Evolutionary conservation across 495 filamentous ascomycete genomes (phyloP), one percentile per base, ranked within the genome.

Genomic region (Lentithecium fluviatile): DNA sequence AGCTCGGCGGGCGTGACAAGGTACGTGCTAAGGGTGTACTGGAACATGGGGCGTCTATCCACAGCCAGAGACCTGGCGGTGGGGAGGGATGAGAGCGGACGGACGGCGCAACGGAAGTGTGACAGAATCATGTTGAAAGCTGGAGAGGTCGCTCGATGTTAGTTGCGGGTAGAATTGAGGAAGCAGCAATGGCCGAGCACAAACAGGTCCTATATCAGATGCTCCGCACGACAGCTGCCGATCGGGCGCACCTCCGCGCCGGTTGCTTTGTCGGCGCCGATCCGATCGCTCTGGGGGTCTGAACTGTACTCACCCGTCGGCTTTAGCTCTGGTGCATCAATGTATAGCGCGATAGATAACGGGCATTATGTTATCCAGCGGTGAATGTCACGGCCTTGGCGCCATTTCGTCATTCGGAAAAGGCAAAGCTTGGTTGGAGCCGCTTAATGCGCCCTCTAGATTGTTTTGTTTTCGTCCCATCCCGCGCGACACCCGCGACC

Each of bases 1-100:
- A 97, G 88, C 74, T 97, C 85, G 47, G 83, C 79, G 0, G 94
- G 93, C 2, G 90, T 88, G 66, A 97, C 85, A 49, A 96, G 79
- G 77, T 93, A 96, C 48, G 84, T 87, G 38, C 85, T 85, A 70
- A 96, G 82, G 26, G 64, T 65, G 58, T 65, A 66, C 2, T 36
- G 78, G 80, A 63, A 77, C 70, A 64, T 79, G 70, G 59, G 76
- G 73, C 52, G 51, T 47, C 56, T 17, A 19, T 29, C 29, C 7
- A 29, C 24, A 34, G 20, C 29, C 7, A 60, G 32, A 19, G 48
- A 24, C 2, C 34, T 26, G 37, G 36, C 26, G 32, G 45, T 45
- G 17, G 32, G 34, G 57, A 36, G 29, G 56, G 25, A 23, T 46
- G 58, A 52, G 26, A 67, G 42, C 17, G 60, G 57, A 10, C 56